These are phyloP conservation scores for Hymenotorrendiella dingleyae DNA, from an alignment of 2,329 filamentous ascomycete species.

Conservation along the genomic window DNA sequence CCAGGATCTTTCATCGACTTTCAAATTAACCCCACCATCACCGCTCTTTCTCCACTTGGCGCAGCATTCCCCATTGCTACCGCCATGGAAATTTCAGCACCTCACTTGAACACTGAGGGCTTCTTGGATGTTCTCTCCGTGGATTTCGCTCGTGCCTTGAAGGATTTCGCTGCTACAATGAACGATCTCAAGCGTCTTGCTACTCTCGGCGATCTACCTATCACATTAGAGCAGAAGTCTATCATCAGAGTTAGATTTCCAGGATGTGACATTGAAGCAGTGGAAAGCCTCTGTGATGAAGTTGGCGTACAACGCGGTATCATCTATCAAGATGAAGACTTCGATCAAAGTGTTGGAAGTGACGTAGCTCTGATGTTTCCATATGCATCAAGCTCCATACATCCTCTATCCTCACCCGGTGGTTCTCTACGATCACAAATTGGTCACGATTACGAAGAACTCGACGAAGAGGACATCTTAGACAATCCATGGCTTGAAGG, in stretches of 20 bases:
- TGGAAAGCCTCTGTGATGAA: constrained; percentile 80
- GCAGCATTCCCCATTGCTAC: constrained; percentile 44
- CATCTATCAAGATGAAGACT: constrained; percentile 70
- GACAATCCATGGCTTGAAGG: constrained; percentile 30
- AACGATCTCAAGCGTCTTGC: constrained; percentile 77
- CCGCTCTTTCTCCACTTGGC: constrained; percentile 70
- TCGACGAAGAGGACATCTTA: constrained; percentile 13
- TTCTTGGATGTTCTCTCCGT: constrained; percentile 79
- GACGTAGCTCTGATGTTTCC: constrained; percentile 78
- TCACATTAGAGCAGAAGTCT: constrained; percentile 59
- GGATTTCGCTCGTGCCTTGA: constrained; percentile 81
- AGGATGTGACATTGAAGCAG: constrained; percentile 77
- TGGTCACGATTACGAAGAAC: constrained; percentile 31
- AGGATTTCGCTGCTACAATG: constrained; percentile 73
- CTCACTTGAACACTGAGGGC: constrained; percentile 73
- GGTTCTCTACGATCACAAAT: constrained; percentile 38
- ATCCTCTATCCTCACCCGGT: constrained; percentile 24
- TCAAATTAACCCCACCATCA: constrained; percentile 80
- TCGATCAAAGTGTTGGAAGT: constrained; percentile 60
- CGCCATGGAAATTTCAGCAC: constrained; percentile 37
- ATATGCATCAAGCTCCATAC: constrained; percentile 63
- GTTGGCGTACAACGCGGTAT: constrained; percentile 76
- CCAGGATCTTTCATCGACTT: constrained; percentile 88
- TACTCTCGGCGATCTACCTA: constrained; percentile 73
- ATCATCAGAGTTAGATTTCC: constrained; percentile 78